These are phyloP conservation scores for Urostyla sp. DNA, from an alignment of 73 alveolate genomes.

Conservation along the genomic window DNA sequence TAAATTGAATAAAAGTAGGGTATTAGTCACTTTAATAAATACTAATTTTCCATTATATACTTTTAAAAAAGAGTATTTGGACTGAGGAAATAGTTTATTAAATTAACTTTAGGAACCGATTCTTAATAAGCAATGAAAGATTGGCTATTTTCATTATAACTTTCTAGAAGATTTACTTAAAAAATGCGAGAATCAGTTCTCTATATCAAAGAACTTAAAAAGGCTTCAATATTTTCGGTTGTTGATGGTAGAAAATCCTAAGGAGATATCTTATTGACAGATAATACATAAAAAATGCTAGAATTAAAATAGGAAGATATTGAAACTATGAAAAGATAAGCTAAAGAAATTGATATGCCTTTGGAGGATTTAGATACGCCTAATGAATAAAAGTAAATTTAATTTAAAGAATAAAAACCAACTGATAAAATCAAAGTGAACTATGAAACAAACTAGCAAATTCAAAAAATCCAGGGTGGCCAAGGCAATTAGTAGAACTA, in stretches of 20 bases:
- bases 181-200: slow-evolving; percentile 41
- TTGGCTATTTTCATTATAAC: slow-evolving; percentile 31
- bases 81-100: neutral
- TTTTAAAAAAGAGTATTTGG: neutral
- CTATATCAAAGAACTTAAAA: slow-evolving; percentile 30
- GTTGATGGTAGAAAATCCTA: slow-evolving; percentile 3
- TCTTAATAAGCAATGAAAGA: slow-evolving; percentile 36
- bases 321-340: slow-evolving; percentile 24
- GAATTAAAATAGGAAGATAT: slow-evolving; percentile 13
- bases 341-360: slow-evolving; percentile 28
- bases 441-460: no score
- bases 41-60: slow-evolving; percentile 9
- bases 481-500: no score
- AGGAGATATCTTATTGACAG: no score
- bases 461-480: no score
- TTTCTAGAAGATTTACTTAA: neutral
- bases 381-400: no score
- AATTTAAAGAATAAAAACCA: no score
- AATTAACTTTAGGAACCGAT: slow-evolving; percentile 35
- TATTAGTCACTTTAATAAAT: slow-evolving; percentile 25
- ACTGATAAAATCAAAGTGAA: no score
- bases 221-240: slow-evolving; percentile 1
- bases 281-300: slow-evolving; percentile 28
- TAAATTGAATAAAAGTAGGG: slow-evolving; percentile 10
- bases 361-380: slow-evolving; percentile 10